Evolutionary conservation across 1,284 basidiomycete species (phyloP).

Genomic region (Leccinum ponderosum): DNA sequence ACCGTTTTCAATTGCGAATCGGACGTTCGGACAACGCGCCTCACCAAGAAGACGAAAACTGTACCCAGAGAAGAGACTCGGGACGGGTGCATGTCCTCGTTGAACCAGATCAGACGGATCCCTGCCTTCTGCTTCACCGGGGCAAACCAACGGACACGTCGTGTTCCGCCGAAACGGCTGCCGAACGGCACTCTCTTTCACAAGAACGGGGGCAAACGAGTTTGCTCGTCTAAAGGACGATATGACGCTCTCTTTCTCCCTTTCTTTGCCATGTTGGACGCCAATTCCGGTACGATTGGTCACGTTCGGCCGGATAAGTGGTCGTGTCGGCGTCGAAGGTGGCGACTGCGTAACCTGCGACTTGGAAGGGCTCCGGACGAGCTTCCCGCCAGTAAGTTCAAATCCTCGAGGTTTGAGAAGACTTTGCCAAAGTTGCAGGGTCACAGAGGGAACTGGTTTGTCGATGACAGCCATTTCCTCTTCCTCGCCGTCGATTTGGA

Average conservation of each 20-base stretch:
- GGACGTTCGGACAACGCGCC: conserved; percentile 55
- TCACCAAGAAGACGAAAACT: conserved; percentile 64
- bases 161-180: conserved; percentile 51
- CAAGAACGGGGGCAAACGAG: conserved; percentile 50
- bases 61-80: conserved; percentile 51
- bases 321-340: conserved; percentile 16
- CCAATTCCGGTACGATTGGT: neutral
- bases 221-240: conserved; percentile 55
- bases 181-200: conserved; percentile 31
- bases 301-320: neutral
- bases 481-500: conserved; percentile 18
- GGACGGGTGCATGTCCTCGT: neutral
- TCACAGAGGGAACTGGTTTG: conserved; percentile 56
- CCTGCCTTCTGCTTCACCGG: conserved; percentile 20
- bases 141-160: conserved; percentile 24
- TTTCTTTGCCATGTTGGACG: conserved; percentile 13
- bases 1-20: conserved; percentile 53
- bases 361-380: conserved; percentile 45
- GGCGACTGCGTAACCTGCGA: conserved; percentile 22
- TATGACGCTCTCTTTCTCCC: conserved; percentile 45
- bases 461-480: conserved; percentile 56
- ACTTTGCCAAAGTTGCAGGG: conserved; percentile 65
- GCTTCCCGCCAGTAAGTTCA: conserved; percentile 51
- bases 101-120: conserved; percentile 5
- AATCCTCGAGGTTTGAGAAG: conserved; percentile 67